Evolutionary conservation across 2,329 filamentous ascomycete species (phyloP).

Genomic region (Neofusicoccum sp.): DNA sequence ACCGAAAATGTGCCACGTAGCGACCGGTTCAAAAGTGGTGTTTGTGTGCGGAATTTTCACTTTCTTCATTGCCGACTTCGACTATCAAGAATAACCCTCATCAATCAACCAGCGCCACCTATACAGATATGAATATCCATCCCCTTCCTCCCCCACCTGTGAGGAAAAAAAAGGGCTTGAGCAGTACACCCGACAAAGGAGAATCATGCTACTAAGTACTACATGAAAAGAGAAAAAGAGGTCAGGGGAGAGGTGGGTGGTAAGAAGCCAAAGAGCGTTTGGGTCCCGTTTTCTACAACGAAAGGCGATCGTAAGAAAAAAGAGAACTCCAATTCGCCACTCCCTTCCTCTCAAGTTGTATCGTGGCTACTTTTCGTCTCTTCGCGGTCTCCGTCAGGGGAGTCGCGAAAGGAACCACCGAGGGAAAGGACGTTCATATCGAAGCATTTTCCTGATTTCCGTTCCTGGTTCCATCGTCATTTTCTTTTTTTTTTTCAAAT

Average conservation of each 20-base stretch:
- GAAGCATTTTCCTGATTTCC: not conserved
- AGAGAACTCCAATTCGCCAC: not conserved
- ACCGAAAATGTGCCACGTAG: not conserved
- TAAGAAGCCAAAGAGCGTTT: not conserved
- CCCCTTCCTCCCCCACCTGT: not conserved
- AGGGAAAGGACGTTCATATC: not conserved
- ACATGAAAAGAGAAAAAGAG: not conserved
- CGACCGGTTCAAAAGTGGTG: not conserved
- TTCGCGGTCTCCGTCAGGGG: not conserved
- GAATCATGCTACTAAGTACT: constrained; percentile 11
- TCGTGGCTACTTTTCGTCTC: not conserved
- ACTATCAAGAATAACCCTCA: not conserved
- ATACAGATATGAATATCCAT: not conserved
- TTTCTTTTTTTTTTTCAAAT: not conserved
- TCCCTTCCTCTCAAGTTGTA: not conserved
- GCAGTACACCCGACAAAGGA: constrained; percentile 6
- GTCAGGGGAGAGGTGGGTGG: not conserved
- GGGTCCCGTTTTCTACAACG: not conserved
- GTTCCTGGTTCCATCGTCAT: not conserved
- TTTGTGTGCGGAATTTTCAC: not conserved
- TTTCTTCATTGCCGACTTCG: constrained; percentile 7
- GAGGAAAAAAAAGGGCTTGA: not conserved
- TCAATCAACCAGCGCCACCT: constrained; percentile 10
- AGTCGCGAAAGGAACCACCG: constrained; percentile 1
- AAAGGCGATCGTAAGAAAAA: not conserved